Conservation (phyloP, 2,329 filamentous ascomycete genomes). For the Nemania serpens region DNA sequence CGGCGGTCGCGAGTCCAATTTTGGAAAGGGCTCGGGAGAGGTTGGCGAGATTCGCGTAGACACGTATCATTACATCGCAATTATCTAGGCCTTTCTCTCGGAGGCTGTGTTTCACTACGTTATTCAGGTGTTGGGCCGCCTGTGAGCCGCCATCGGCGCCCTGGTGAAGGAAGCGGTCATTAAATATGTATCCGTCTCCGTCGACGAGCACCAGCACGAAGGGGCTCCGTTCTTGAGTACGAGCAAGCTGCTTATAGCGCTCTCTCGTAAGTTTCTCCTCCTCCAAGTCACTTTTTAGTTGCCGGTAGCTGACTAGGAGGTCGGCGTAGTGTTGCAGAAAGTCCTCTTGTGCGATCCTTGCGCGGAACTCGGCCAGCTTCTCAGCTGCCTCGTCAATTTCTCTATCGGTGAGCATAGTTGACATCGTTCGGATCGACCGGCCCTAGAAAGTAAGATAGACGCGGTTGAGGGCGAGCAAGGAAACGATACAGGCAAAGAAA, state of each 20-base stretch:
- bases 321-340: conserved; percentile 43
- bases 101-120: conserved; percentile 54
- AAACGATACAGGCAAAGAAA: no score
- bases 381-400: conserved; percentile 37
- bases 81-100: conserved; percentile 53
- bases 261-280: conserved; percentile 59
- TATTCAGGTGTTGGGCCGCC: conserved; percentile 59
- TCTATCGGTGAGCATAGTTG: conserved; percentile 36
- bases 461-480: no score
- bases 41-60: conserved; percentile 60
- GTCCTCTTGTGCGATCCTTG: conserved; percentile 34
- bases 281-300: conserved; percentile 61
- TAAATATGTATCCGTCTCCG: conserved; percentile 64
- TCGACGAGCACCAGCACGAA: conserved; percentile 67
- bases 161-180: conserved; percentile 52
- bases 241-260: conserved; percentile 58
- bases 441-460: no score
- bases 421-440: neutral
- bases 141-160: conserved; percentile 59
- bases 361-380: conserved; percentile 42
- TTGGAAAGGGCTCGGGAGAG: conserved; percentile 56
- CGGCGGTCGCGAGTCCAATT: conserved; percentile 54
- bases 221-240: conserved; percentile 56
- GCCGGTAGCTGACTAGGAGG: conserved; percentile 59
- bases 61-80: conserved; percentile 58